Conservation (phyloP, 306 rosid genomes). For the Vigna radiata region DNA sequence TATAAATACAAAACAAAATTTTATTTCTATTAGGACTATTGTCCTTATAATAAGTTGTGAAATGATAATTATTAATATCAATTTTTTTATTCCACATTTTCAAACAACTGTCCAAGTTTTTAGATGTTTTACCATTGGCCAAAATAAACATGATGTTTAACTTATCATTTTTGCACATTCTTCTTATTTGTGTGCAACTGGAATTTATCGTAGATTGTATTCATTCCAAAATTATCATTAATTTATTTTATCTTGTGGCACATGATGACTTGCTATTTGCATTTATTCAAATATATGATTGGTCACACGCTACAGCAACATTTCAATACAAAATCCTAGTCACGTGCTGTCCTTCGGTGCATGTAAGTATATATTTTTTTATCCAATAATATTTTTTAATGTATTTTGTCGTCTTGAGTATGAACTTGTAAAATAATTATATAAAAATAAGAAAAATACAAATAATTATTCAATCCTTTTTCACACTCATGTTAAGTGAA, state of each 20-base stretch:
- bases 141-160: background rate
- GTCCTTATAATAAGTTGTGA: too few species aligned
- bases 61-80: too few species aligned
- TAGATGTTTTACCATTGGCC: background rate
- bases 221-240: background rate
- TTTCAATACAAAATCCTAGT: slow-evolving; percentile 1
- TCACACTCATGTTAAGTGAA: background rate
- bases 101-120: background rate
- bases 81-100: background rate
- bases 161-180: background rate
- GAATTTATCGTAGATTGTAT: background rate
- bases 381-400: background rate
- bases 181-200: background rate
- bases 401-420: background rate
- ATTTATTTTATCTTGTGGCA: background rate
- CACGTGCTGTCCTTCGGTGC: background rate
- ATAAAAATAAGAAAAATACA: background rate
- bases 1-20: too few species aligned
- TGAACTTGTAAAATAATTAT: background rate
- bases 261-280: background rate
- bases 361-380: background rate
- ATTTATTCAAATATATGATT: background rate
- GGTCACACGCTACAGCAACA: slow-evolving; percentile 6
- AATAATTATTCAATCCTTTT: background rate
- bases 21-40: too few species aligned